These are phyloP conservation scores for Raphanus raphanistrum DNA, from an alignment of 345 rosid species.

Conservation along the genomic window DNA sequence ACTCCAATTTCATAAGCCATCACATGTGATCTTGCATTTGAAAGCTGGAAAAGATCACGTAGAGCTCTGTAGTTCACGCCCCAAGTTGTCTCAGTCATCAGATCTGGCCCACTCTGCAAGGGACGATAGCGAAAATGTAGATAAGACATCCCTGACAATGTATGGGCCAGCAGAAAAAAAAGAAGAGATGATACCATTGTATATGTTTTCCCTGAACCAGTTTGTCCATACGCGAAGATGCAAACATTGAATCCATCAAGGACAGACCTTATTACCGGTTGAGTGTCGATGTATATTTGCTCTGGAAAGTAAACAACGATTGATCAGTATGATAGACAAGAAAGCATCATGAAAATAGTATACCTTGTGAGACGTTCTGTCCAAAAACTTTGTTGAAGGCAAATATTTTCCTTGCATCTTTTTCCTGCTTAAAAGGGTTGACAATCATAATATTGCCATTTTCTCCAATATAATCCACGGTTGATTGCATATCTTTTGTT, in stretches of 20 bases:
- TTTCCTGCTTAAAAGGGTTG: slow-evolving; percentile 85
- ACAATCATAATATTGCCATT: slow-evolving; percentile 90
- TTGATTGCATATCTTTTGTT: slow-evolving; percentile 60
- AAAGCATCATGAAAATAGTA: neutral
- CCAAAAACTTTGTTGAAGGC: slow-evolving; percentile 86
- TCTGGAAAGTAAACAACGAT: slow-evolving; percentile 43
- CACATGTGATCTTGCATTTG: slow-evolving; percentile 64
- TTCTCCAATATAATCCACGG: slow-evolving; percentile 90
- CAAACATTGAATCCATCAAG: slow-evolving; percentile 96
- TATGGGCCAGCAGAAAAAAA: neutral
- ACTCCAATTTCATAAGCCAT: slow-evolving; percentile 86
- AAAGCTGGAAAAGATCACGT: slow-evolving; percentile 76
- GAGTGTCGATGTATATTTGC: slow-evolving; percentile 82
- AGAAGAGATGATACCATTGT: slow-evolving; percentile 63
- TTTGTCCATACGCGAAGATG: slow-evolving; percentile 97
- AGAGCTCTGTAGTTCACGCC: slow-evolving; percentile 96
- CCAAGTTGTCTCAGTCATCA: slow-evolving; percentile 75
- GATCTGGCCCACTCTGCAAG: slow-evolving; percentile 88
- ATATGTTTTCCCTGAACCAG: slow-evolving; percentile 98
- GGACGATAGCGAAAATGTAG: neutral
- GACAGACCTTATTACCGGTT: slow-evolving; percentile 78
- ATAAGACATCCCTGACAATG: slow-evolving; percentile 2
- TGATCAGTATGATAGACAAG: slow-evolving; percentile 15
- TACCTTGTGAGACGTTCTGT: slow-evolving; percentile 78
- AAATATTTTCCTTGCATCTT: slow-evolving; percentile 84